Percentiles rank a stretch among this genome's conserved stretches.
phyloP scores from a whole-genome alignment of 1,284 basidiomycete genomes.

The Pulveroboletus ridleyi region DNA sequence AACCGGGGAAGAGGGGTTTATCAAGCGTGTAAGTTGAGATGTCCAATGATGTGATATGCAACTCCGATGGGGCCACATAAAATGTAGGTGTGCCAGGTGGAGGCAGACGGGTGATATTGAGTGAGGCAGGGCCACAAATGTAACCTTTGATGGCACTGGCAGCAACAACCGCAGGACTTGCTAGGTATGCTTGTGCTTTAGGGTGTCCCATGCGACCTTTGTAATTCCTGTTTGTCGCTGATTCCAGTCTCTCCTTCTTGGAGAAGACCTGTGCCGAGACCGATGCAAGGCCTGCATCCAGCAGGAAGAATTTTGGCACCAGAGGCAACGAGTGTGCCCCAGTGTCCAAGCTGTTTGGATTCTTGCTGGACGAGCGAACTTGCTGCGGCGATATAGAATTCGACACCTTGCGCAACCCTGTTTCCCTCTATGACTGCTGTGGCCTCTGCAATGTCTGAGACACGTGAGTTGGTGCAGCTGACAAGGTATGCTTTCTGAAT shows the following conservation, averaged over 20 bases:
- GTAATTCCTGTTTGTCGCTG: conserved; percentile 99
- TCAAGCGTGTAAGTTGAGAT: conserved; percentile 39
- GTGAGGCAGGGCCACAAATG: conserved; percentile 85
- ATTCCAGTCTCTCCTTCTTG: conserved; percentile 97
- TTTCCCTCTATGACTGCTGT: conserved; percentile 89
- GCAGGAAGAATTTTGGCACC: conserved; percentile 95
- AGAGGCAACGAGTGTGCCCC: conserved; percentile 86
- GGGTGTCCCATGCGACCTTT: conserved; percentile 99
- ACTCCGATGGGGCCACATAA: conserved; percentile 52
- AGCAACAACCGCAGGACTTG: conserved; percentile 96
- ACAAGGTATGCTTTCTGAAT: conserved; percentile 99
- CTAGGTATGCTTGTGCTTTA: conserved; percentile 94
- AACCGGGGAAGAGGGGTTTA: conserved; percentile 77
- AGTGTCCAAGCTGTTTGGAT: conserved; percentile 87
- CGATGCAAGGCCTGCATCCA: conserved; percentile 98
- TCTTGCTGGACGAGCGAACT: conserved; percentile 92
- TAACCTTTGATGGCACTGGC: conserved; percentile 93
- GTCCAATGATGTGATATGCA: conserved; percentile 33
- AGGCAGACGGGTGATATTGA: conserved; percentile 64
- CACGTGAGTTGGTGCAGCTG: conserved; percentile 97
- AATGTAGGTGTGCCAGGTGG: conserved; percentile 62
- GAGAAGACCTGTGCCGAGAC: conserved; percentile 90
- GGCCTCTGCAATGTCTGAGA: conserved; percentile 93
- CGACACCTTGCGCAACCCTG: conserved; percentile 89
- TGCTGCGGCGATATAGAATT: conserved; percentile 98